Evolutionary conservation across 495 filamentous ascomycete species (phyloP).

Genomic region (Hypoxylon cercidicola): DNA sequence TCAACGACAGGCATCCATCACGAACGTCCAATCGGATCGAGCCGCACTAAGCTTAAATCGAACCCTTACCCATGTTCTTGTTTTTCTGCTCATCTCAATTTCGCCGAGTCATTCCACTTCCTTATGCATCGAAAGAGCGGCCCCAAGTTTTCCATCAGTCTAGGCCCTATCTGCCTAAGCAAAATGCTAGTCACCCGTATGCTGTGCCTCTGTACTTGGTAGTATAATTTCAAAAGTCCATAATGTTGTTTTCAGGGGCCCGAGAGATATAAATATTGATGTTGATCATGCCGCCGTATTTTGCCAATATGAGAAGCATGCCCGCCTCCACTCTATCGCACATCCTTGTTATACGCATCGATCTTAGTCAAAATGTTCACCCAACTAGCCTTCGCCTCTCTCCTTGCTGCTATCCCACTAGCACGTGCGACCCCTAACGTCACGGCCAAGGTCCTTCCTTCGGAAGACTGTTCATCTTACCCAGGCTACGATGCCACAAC

Average conservation of each 20-base stretch:
- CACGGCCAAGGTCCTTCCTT: constrained; percentile 36
- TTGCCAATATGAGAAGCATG: not conserved
- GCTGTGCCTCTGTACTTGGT: constrained; percentile 6
- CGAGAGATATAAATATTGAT: constrained; percentile 21
- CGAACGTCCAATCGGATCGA: constrained; percentile 23
- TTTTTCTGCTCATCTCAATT: constrained; percentile 23
- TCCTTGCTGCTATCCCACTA: constrained; percentile 35
- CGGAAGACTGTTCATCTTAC: constrained; percentile 43
- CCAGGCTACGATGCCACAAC: constrained; percentile 41
- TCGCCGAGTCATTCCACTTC: constrained; percentile 28
- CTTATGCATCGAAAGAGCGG: constrained; percentile 12
- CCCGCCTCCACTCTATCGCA: not conserved
- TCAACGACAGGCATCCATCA: constrained; percentile 15
- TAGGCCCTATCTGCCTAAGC: constrained; percentile 14
- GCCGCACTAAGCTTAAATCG: constrained; percentile 16
- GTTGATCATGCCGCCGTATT: not conserved
- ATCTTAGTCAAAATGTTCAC: constrained; percentile 24
- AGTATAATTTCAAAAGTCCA: not conserved
- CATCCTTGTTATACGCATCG: not conserved
- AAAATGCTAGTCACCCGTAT: not conserved
- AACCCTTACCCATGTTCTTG: constrained; percentile 8
- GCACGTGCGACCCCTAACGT: constrained; percentile 39
- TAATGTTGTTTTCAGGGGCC: constrained; percentile 12
- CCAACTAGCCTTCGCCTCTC: constrained; percentile 29
- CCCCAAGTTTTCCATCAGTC: constrained; percentile 10